A percentile compares a stretch with the other conserved stretches of the same genome.
Evolutionary conservation across 2,329 filamentous ascomycete genomes (phyloP).

Genomic region (Aciculosporium take): DNA sequence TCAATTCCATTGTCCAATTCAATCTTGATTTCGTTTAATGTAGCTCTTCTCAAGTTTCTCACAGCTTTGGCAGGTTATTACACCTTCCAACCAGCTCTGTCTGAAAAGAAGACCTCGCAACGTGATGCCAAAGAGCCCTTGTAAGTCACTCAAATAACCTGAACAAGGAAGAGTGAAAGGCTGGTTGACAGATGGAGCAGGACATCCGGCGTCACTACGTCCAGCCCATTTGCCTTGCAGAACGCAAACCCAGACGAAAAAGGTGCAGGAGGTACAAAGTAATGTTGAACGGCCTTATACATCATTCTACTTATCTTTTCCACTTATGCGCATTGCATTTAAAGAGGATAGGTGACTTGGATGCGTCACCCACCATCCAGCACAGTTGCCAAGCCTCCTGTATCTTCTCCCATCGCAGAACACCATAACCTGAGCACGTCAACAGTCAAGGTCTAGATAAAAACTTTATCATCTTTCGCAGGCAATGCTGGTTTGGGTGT

Average conservation of each 20-base stretch:
- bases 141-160: neutral
- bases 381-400: no score
- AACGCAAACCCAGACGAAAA: neutral
- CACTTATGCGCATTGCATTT: no score
- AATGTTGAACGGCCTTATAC: neutral
- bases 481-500: no score
- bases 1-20: neutral
- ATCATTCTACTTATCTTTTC: neutral
- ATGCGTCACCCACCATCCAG: no score
- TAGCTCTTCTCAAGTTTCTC: neutral
- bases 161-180: neutral
- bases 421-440: no score
- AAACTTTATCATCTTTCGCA: no score
- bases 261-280: neutral
- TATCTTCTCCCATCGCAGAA: no score
- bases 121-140: neutral
- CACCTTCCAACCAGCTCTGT: constrained; percentile 23
- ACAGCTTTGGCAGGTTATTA: constrained; percentile 17
- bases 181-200: neutral
- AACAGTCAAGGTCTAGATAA: no score
- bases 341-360: neutral
- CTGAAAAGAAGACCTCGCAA: constrained; percentile 9
- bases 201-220: neutral
- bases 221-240: neutral
- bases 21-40: neutral